A percentile compares a stretch with the other conserved stretches of the same genome.
phyloP scores from a whole-genome alignment of 2,329 filamentous ascomycete species.

The Xylaria sp. region DNA sequence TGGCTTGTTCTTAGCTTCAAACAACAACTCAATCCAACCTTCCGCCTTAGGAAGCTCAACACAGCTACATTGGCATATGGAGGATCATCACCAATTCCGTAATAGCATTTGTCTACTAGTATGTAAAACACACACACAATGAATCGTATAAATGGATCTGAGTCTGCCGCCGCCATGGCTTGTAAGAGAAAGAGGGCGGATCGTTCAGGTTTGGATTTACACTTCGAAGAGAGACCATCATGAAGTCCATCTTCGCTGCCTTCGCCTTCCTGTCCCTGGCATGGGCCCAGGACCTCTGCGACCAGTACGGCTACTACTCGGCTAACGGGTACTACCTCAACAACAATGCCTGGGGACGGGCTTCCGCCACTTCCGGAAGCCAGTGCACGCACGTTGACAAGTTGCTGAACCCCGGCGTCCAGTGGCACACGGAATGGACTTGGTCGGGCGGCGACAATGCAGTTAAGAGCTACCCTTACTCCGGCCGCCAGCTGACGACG shows the following conservation, averaged over 20 bases:
- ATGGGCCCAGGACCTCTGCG: constrained; percentile 24
- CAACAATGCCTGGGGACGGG: constrained; percentile 27
- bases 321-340: constrained; percentile 27
- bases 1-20: constrained; percentile 16
- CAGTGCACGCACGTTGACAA: constrained; percentile 27
- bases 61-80: background rate
- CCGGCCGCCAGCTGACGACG: constrained; percentile 15
- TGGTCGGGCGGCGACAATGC: constrained; percentile 28
- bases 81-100: background rate
- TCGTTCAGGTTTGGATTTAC: background rate
- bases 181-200: background rate
- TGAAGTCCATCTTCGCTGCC: constrained; percentile 22
- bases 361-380: constrained; percentile 17
- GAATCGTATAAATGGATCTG: constrained; percentile 3
- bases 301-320: constrained; percentile 21
- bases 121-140: background rate
- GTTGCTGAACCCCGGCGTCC: constrained; percentile 22
- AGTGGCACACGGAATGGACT: constrained; percentile 25
- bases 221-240: background rate
- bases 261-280: constrained; percentile 17
- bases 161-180: background rate
- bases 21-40: constrained; percentile 16
- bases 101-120: background rate
- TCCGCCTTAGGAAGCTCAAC: constrained; percentile 20
- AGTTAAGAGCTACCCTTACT: constrained; percentile 28